Base-by-base conservation (phyloP, 169 alveolate genomes). In the Eimeria nieschulzi region DNA sequence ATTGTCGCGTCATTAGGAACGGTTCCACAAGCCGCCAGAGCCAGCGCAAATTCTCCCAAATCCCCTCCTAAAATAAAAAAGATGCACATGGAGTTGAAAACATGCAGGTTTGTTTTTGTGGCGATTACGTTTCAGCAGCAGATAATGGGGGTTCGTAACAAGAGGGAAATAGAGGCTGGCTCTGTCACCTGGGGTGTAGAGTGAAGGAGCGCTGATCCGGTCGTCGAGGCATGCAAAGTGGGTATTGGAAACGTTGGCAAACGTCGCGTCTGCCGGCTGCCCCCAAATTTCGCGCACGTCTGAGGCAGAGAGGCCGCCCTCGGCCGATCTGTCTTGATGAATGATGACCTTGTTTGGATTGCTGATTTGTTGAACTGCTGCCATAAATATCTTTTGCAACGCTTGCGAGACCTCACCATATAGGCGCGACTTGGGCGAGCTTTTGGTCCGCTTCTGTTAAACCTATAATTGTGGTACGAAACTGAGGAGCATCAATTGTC, bases 341-440 rank as follows among this genome's bases (percentile, higher is more conserved):
- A 87, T 87, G 72, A 59, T 87, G 61, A 87, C 92, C 63, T 87
- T 87, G 87, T 79, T 87, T 19, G 92, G 92, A 61, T 87, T 87
- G 92, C 92, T 87, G 79, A 17, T 15, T 59, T 59, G 68, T 59
- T 59, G 15, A 15, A n/a, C 8, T n/a, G 12, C 5, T 5, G 68
- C 68, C 68, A n/a, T 15, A 59, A 15, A 59, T 7, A 59, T 59
- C 68, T 15, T 59, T 59, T 59, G 68, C 68, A 59, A 59, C 0
- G 17, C 46, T 21, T 10, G 70, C 21, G 73, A 59, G 8, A 7
- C 3, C 92, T 7, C 39, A 87, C 92, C 92, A 87, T 55, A 87
- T 25, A 13, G 92, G 92, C 63, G 66, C 92, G 26, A 87, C 85
- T 51, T 87, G 59, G 6, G 78, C 79, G 46, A 87, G 87, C 70